These are phyloP conservation scores for Starmerella etchellsii DNA, from an alignment of 805 yeast genomes.

Conservation along the genomic window DNA sequence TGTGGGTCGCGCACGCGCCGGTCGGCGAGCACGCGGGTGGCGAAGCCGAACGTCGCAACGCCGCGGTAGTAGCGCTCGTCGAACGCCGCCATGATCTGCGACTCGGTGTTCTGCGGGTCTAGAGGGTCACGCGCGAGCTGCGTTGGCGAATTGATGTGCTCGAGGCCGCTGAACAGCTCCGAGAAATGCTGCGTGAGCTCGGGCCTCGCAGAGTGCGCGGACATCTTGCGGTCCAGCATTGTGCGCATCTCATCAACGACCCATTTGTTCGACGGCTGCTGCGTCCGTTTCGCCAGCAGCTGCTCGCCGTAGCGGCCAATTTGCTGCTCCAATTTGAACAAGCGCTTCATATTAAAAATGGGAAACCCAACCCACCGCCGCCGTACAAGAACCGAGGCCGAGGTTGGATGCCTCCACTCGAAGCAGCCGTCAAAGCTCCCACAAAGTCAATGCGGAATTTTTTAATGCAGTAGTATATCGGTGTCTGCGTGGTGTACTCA, in stretches of 20 bases:
- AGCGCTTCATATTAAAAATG: constrained; percentile 12
- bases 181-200: constrained; percentile 16
- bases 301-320: constrained; percentile 16
- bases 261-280: constrained; percentile 6
- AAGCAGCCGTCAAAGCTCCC: no score
- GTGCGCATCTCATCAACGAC: constrained; percentile 15
- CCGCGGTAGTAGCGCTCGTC: constrained; percentile 23
- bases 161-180: constrained; percentile 19
- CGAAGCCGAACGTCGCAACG: constrained; percentile 17
- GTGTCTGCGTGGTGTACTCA: no score
- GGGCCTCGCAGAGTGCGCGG: constrained; percentile 14
- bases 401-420: no score
- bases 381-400: no score
- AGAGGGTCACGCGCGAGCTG: constrained; percentile 4
- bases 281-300: constrained; percentile 2
- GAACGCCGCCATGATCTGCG: constrained; percentile 18
- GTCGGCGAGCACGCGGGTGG: constrained; percentile 20
- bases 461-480: no score
- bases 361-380: no score
- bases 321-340: constrained; percentile 11
- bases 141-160: constrained; percentile 5
- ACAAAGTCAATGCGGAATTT: no score
- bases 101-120: constrained; percentile 9
- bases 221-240: constrained; percentile 15
- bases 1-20: constrained; percentile 16